Conservation (phyloP, 768 basidiomycete genomes). For the Hortiboletus flavorubellus region DNA sequence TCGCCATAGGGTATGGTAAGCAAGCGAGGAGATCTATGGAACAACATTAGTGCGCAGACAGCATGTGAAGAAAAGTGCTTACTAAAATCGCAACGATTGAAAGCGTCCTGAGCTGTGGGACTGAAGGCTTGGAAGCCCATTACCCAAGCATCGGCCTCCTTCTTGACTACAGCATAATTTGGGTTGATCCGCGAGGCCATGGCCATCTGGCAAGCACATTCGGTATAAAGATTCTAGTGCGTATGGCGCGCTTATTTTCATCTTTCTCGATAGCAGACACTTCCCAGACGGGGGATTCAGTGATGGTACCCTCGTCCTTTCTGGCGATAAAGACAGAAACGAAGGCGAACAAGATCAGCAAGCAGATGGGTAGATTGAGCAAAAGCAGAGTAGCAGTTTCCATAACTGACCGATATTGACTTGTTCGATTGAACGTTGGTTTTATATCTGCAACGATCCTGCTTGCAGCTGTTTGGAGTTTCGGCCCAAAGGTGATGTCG, state of each 20-base stretch:
- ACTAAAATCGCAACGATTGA: conserved; percentile 13
- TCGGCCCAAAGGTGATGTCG: too few relatives aligned
- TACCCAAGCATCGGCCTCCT: conserved; percentile 9
- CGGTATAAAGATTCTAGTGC: conserved; percentile 7
- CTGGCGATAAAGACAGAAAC: too few relatives aligned
- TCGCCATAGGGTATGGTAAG: conserved; percentile 6
- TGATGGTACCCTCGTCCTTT: too few relatives aligned
- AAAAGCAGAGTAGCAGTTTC: background rate
- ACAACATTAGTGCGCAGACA: background rate
- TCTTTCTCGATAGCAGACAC: background rate
- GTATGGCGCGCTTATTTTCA: background rate
- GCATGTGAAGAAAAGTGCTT: background rate
- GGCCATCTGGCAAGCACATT: conserved; percentile 12
- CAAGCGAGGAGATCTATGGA: conserved; percentile 10
- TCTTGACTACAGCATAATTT: background rate
- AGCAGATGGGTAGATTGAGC: background rate
- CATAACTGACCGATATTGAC: conserved; percentile 7
- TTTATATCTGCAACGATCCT: background rate
- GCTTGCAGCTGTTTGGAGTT: too few relatives aligned
- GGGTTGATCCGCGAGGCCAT: conserved; percentile 13
- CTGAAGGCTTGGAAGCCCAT: conserved; percentile 5
- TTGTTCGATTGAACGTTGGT: background rate
- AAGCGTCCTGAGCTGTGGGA: conserved; percentile 14
- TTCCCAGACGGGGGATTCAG: background rate
- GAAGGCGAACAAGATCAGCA: too few relatives aligned